Evolutionary conservation across 768 basidiomycete genomes (phyloP), one percentile per base, ranked within the genome.

Genomic region (Lentinula aciculospora): DNA sequence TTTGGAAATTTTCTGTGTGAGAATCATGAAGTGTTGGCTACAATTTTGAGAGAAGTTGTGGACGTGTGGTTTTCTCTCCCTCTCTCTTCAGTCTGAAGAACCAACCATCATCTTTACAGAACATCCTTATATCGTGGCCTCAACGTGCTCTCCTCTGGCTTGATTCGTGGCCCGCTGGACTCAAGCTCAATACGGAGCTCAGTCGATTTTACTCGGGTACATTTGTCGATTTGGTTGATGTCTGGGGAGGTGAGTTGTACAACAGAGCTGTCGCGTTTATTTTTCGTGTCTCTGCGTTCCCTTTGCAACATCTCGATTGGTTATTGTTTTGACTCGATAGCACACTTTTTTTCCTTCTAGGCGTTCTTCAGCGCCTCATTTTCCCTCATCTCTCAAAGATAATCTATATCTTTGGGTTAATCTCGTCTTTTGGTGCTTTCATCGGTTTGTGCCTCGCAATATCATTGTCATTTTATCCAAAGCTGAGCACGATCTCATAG

Each of bases 131-230:
- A 4, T 66, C 74, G 2, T 71, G 73, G 48, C 67, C 88, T 8
- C 78, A 81, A 42, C 71, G 73, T 15, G 75, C 79, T 0, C 75
- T 98, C 2, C 64, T 76, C 1, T 98, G 94, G 95, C 78, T 99
- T 12, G 89, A 97, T 68, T 84, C 89, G 60, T 98, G 96, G 96
- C 96, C 96, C 0, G 94, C 87, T 1, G 96, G 97, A 1, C 73
- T 99, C 39, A 99, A 99, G 71, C 84, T 99, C 53, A 98, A 98
- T 66, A 92, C 92, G 0, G 92, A 98, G 63, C 79, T 99, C n/a
- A 92, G 92, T 63, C 75, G 78, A 25, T 89, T 97, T 67, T 89
- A 92, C 65, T 83, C 86, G n/a, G 79, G 84, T 58, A 77, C 81
- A 0, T 86, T 97, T 50, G 74, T 86, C 2, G 79, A 78, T 25